Conservation (phyloP, 352 stramenopile species). For the Globisporangium splendens region DNA sequence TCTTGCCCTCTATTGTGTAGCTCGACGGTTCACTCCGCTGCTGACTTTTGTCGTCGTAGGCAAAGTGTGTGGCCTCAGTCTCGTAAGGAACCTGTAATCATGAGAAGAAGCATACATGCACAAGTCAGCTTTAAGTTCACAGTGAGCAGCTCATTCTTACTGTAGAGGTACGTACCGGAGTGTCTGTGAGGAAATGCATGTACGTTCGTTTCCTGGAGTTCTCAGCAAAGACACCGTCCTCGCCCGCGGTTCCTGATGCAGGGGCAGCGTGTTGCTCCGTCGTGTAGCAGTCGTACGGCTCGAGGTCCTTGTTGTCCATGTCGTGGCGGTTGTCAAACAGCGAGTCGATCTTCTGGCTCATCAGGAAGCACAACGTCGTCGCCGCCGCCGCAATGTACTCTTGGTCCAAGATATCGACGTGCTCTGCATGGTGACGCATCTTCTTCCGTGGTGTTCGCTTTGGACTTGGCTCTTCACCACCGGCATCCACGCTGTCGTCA, state of each 20-base stretch:
- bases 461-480: slow-evolving; percentile 17
- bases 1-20: slow-evolving; percentile 74
- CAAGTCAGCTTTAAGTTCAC: too few relatives aligned
- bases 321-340: slow-evolving; percentile 63
- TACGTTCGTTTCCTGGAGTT: slow-evolving; percentile 62
- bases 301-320: slow-evolving; percentile 41
- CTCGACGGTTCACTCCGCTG: slow-evolving; percentile 26
- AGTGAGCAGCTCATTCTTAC: too few relatives aligned
- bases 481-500: slow-evolving; percentile 4
- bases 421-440: slow-evolving; percentile 33
- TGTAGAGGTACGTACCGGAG: slow-evolving; percentile 24
- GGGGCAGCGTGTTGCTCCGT: slow-evolving; percentile 17
- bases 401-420: slow-evolving; percentile 55
- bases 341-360: slow-evolving; percentile 83
- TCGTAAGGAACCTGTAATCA: slow-evolving; percentile 13
- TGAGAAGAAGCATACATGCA: too few relatives aligned
- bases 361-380: slow-evolving; percentile 79
- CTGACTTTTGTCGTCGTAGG: slow-evolving; percentile 24
- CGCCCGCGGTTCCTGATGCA: neutral
- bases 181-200: slow-evolving; percentile 78
- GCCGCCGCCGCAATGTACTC: slow-evolving; percentile 78
- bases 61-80: slow-evolving; percentile 28
- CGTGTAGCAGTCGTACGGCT: slow-evolving; percentile 79
- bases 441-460: slow-evolving; percentile 48
- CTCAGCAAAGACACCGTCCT: slow-evolving; percentile 5